Base-by-base conservation (phyloP, 352 stramenopile genomes). In the Aphanomyces invadans region DNA sequence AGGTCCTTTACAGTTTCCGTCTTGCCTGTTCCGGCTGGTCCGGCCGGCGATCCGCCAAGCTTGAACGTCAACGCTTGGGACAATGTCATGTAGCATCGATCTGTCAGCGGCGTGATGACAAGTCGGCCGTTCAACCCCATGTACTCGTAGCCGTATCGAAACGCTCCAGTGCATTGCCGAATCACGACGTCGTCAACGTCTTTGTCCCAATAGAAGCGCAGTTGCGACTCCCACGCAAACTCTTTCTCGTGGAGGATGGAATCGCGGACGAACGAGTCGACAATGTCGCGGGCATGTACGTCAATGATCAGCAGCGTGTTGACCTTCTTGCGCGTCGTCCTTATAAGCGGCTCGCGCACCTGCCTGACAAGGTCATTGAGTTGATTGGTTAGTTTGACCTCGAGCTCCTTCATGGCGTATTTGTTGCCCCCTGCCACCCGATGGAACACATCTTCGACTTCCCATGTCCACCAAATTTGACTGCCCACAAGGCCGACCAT, bases 381-480 rank as follows among this genome's bases (percentile, higher is more conserved):
- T 62, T 98, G 89, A 0, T 70, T 75, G 1, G 89, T 97, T 17
- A 97, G 76, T 70, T 95, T 94, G 23, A 74, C 71, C 68, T 97
- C 89, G 2, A 97, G 76, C 26, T 95, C 85, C 68, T 97, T 97
- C 83, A 98, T 96, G 1, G 89, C 92, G 61, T 97, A 96, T 69
- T 97, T 97, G 70, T 96, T 92, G 5, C 90, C 91, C 23, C 69
- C 73, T 64, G 90, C 90, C 32, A 96, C 91, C 9, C 83, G 81
- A 21, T 84, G 76, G 46, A 98, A 98, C 4, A 95, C 88, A 57
- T 98, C 90, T 61, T 98, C 91, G 38, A 97, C 90, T 53, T 98
- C 85, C 89, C 90, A 97, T 0, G 90, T 97, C 90, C 90, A 97
- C 90, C 89, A 97, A 44, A 97, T 96, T 67, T 97, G 92, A 67